phyloP scores from a whole-genome alignment of 331 rosid species.

The Phaseolus coccineus region DNA sequence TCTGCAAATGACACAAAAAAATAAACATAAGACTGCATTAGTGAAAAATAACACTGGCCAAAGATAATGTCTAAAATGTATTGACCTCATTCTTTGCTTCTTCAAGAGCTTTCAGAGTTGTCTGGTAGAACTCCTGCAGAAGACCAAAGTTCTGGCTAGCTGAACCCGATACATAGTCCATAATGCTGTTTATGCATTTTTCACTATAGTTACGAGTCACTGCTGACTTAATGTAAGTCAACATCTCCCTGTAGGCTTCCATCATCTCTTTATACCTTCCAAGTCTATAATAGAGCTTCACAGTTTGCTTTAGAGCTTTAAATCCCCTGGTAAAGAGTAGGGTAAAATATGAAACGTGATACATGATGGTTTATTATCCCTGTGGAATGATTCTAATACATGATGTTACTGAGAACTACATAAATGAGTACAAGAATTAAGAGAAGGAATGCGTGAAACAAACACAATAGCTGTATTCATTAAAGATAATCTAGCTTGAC shows the following conservation, averaged over 20 bases:
- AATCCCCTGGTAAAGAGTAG: slow-evolving; percentile 69
- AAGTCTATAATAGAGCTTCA: slow-evolving; percentile 90
- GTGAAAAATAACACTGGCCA: slow-evolving; percentile 26
- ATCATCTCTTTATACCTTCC: slow-evolving; percentile 96
- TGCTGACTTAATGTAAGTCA: slow-evolving; percentile 96
- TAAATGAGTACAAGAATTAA: slow-evolving; percentile 21
- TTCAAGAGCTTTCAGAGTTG: slow-evolving; percentile 93
- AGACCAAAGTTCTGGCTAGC: slow-evolving; percentile 95
- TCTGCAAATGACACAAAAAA: slow-evolving; percentile 57
- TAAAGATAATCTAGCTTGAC: slow-evolving; percentile 20
- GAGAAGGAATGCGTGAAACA: slow-evolving; percentile 21
- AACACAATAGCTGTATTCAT: slow-evolving; percentile 23
- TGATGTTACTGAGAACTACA: background rate
- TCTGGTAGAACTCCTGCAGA: slow-evolving; percentile 95
- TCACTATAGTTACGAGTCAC: slow-evolving; percentile 96
- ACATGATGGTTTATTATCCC: slow-evolving; percentile 18
- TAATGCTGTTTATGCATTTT: slow-evolving; percentile 94
- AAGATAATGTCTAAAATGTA: slow-evolving; percentile 34
- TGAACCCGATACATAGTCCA: slow-evolving; percentile 98
- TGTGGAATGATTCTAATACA: slow-evolving; percentile 18
- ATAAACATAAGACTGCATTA: slow-evolving; percentile 34
- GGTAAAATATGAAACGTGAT: slow-evolving; percentile 12
- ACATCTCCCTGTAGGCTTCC: slow-evolving; percentile 97
- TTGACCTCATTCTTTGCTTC: slow-evolving; percentile 97
- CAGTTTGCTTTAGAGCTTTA: slow-evolving; percentile 97